Base-by-base conservation (phyloP, 345 rosid species). In the Cardamine occulta region DNA sequence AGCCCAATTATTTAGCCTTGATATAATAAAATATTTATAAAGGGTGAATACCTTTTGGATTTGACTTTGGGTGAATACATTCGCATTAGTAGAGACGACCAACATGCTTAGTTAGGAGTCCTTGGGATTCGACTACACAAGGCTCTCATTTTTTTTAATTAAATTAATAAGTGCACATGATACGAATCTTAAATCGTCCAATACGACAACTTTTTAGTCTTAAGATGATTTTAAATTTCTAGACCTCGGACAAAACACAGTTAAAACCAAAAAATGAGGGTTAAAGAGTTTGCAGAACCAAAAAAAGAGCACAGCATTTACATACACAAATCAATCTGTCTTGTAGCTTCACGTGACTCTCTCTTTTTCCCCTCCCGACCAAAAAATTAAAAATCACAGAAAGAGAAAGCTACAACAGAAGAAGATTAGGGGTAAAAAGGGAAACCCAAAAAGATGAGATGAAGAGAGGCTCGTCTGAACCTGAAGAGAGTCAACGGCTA, bases 401-500 rank as follows among this genome's bases (percentile, higher is more conserved):
- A 66, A 73, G 53, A 73, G 26, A 73, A 73, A 34, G 34, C 67
- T 12, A 4, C 12, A 57, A 34, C 19, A 62, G n/a, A 78, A 62
- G n/a, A 78, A 44, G 44, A 78, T 2, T 45, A 79, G 39, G 78
- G 81, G 78, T 54, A 86, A 67, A 75, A 82, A 11, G 19, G 84
- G 83, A 66, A 84, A 65, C 14, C 53, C 15, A 67, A 42, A 44
- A 53, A 31, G 32, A 26, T 19, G 35, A 2, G 83, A 54, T 19
- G 85, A 66, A 13, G 97, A 80, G 61, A 75, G 80, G 26, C 82
- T 76, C 66, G 42, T 80, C 37, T 85, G 85, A 52, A 95, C 84
- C 85, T 92, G 96, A 6, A 92, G 90, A 56, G 99, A 96, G 83
- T 96, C 99, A 53, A 93, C 98, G 42, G 99, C 99, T 63, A 96